phyloP scores from a whole-genome alignment of 2,329 filamentous ascomycete genomes.

The Aspergillus oerlinghausenensis region DNA sequence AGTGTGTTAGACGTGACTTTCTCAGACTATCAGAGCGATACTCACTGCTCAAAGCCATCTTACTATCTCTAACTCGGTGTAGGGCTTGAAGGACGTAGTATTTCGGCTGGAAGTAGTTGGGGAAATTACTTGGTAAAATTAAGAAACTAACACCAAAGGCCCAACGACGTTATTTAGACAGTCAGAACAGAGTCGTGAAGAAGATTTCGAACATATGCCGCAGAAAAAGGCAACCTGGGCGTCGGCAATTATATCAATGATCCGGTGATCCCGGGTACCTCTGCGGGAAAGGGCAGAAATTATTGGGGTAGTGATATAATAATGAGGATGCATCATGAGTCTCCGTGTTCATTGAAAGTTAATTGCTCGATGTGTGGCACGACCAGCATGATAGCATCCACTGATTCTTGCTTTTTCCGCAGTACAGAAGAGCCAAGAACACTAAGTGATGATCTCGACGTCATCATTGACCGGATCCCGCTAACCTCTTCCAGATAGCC shows the following conservation, averaged over 20 bases:
- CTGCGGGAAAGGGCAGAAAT: neutral
- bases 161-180: neutral
- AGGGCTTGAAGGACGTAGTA: neutral
- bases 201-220: neutral
- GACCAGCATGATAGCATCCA: neutral
- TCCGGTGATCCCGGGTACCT: slow-evolving; percentile 20
- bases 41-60: slow-evolving; percentile 32
- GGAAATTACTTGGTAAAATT: neutral
- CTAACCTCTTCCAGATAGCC: slow-evolving; percentile 22
- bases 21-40: neutral
- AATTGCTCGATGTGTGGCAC: neutral
- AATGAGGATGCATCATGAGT: slow-evolving; percentile 16
- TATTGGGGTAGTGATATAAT: slow-evolving; percentile 24
- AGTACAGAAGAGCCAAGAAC: neutral
- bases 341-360: neutral
- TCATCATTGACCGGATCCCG: slow-evolving; percentile 26
- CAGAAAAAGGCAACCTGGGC: slow-evolving; percentile 5
- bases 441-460: slow-evolving; percentile 24
- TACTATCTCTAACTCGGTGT: neutral
- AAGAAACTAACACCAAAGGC: neutral
- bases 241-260: slow-evolving; percentile 14
- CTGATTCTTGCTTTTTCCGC: neutral
- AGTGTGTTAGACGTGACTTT: slow-evolving; percentile 7
- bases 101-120: neutral
- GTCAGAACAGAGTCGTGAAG: neutral